Evolutionary conservation across 805 yeast genomes (phyloP).

Genomic region (Candida tallmaniae): DNA sequence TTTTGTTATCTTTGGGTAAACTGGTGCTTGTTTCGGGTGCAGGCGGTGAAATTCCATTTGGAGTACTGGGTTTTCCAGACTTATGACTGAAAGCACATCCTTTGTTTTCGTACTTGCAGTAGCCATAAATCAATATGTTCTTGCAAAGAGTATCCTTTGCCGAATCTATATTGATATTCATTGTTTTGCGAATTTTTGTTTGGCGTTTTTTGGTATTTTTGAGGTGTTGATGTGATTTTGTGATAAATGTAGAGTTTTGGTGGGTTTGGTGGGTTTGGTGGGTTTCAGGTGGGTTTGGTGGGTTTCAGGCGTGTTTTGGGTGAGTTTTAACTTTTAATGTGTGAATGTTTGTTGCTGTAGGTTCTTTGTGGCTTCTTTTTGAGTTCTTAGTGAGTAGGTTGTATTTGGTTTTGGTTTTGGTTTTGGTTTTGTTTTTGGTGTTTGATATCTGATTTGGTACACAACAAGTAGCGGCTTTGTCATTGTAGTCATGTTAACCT

Average conservation of each 20-base stretch:
- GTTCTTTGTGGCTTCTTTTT: neutral
- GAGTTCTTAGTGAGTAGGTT: too few species aligned
- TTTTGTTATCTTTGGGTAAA: slow-evolving; percentile 4
- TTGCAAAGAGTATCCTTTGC: slow-evolving; percentile 79
- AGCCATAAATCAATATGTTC: slow-evolving; percentile 81
- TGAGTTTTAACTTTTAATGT: neutral
- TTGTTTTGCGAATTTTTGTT: slow-evolving; percentile 7
- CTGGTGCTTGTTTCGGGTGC: neutral
- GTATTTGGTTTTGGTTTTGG: too few species aligned
- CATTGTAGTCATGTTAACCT: too few species aligned
- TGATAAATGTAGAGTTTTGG: too few species aligned
- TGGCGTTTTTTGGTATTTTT: too few species aligned
- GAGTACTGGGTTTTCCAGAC: neutral
- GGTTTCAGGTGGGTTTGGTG: neutral
- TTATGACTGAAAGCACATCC: slow-evolving; percentile 78
- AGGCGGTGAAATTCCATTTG: slow-evolving; percentile 2
- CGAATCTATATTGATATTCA: slow-evolving; percentile 44
- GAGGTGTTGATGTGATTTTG: too few species aligned
- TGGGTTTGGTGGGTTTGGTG: too few species aligned
- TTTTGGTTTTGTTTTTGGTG: too few species aligned
- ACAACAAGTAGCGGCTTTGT: too few species aligned
- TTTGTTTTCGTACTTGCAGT: slow-evolving; percentile 80
- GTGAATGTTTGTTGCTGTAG: neutral
- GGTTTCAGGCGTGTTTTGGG: neutral
- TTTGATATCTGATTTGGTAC: too few species aligned